These are phyloP conservation scores for Arxiozyma telluris DNA, from an alignment of 1,139 yeast genomes.

Conservation along the genomic window DNA sequence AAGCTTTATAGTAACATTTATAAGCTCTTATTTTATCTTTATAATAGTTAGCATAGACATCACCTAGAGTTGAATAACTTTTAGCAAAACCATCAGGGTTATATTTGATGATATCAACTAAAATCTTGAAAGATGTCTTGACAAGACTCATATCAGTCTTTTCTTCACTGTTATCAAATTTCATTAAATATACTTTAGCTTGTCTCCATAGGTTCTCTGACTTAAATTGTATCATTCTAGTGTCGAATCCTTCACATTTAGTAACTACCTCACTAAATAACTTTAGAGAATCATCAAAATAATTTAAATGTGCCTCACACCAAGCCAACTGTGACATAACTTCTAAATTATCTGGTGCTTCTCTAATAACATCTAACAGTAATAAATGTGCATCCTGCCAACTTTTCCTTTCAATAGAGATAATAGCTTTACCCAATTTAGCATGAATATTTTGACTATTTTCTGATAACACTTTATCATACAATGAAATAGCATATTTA, in stretches of 20 bases:
- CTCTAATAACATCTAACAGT: slow-evolving; percentile 42
- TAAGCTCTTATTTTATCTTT: slow-evolving; percentile 62
- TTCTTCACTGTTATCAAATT: slow-evolving; percentile 21
- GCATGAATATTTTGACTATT: slow-evolving; percentile 53
- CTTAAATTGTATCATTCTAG: slow-evolving; percentile 44
- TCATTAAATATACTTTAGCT: slow-evolving; percentile 48
- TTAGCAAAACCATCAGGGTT: slow-evolving; percentile 60
- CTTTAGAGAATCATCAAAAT: slow-evolving; percentile 46
- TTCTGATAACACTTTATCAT: slow-evolving; percentile 48
- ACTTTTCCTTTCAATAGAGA: slow-evolving; percentile 58
- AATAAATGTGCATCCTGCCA: slow-evolving; percentile 45
- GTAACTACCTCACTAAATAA: slow-evolving; percentile 40
- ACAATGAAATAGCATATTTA: slow-evolving; percentile 61
- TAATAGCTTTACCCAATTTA: slow-evolving; percentile 72
- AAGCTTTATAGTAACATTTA: slow-evolving; percentile 82
- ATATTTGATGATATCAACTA: slow-evolving; percentile 56
- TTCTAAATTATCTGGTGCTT: slow-evolving; percentile 46
- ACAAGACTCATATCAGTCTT: slow-evolving; percentile 21
- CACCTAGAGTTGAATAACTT: slow-evolving; percentile 72
- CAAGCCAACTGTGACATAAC: slow-evolving; percentile 70
- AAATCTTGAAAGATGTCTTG: slow-evolving; percentile 41
- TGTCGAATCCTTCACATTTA: slow-evolving; percentile 41
- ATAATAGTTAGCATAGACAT: slow-evolving; percentile 49
- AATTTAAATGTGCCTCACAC: slow-evolving; percentile 56
- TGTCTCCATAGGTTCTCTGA: slow-evolving; percentile 65